Percentiles rank a stretch among this genome's conserved stretches.
Evolutionary conservation across 164 flowering plant genomes (phyloP).

Genomic region (Aristolochia contorta): DNA sequence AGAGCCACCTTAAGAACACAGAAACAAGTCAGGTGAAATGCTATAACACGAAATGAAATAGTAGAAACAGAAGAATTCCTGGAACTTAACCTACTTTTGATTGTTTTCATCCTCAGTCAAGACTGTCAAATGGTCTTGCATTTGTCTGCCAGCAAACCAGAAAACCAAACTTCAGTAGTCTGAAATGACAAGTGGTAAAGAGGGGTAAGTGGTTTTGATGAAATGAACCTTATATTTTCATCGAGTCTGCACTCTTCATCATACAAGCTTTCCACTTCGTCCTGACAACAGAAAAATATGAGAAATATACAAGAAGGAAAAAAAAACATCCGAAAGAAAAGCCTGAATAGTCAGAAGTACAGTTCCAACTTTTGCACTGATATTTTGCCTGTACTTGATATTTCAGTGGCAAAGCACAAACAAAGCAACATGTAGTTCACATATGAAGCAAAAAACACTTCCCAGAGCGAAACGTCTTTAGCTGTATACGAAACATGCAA

Average conservation of each 20-base stretch:
- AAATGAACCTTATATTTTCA: conserved; percentile 44
- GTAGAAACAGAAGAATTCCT: conserved; percentile 3
- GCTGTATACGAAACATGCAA: too few relatives aligned
- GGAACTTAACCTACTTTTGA: conserved; percentile 28
- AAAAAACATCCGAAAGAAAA: neutral
- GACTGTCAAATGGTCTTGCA: conserved; percentile 31
- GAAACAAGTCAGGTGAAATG: neutral
- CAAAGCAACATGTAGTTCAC: too few relatives aligned
- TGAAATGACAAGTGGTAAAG: neutral
- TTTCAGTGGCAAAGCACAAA: too few relatives aligned
- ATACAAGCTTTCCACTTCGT: conserved; percentile 33
- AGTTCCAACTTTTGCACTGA: too few relatives aligned
- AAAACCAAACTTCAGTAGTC: neutral
- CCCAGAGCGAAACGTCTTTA: too few relatives aligned
- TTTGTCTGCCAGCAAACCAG: conserved; percentile 31
- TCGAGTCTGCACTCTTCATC: conserved; percentile 47
- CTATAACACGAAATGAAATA: neutral
- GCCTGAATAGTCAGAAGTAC: too few relatives aligned
- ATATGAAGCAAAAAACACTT: too few relatives aligned
- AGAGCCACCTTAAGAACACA: conserved; percentile 20
- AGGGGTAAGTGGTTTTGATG: neutral
- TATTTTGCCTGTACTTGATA: too few relatives aligned
- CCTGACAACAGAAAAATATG: conserved; percentile 18
- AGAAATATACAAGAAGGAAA: too few relatives aligned
- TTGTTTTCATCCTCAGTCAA: conserved; percentile 35